Evolutionary conservation across 176 grass and related monocot species (phyloP).

Genomic region (Musa beccarii): DNA sequence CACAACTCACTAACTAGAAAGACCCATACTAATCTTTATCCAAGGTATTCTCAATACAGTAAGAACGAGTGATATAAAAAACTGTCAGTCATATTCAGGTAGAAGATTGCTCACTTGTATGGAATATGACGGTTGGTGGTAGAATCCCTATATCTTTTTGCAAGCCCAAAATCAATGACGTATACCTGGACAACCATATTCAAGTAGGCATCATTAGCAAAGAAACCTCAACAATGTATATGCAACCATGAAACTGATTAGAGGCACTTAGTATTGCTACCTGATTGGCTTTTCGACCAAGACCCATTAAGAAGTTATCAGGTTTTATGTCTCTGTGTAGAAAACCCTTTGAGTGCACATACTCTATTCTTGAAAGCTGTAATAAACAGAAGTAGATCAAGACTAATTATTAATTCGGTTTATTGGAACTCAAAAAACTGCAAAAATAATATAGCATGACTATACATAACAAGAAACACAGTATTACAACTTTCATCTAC

Average conservation of each 20-base stretch:
- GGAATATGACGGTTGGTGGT: constrained; percentile 84
- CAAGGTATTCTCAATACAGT: neutral
- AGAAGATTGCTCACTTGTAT: constrained; percentile 37
- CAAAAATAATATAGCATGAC: neutral
- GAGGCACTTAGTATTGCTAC: constrained; percentile 12
- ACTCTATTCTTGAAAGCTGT: constrained; percentile 74
- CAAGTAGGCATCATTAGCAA: constrained; percentile 12
- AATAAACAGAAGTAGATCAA: neutral
- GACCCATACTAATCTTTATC: neutral
- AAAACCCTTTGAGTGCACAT: constrained; percentile 70
- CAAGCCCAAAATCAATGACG: constrained; percentile 95
- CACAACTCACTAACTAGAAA: neutral
- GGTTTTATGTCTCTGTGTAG: constrained; percentile 79
- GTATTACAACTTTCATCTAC: too few species aligned
- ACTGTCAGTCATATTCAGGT: constrained; percentile 7
- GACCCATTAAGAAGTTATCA: constrained; percentile 80
- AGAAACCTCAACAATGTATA: constrained; percentile 4
- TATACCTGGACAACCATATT: constrained; percentile 54
- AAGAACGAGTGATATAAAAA: neutral
- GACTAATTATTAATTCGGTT: neutral
- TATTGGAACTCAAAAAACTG: neutral
- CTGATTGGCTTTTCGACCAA: constrained; percentile 78
- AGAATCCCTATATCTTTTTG: constrained; percentile 84
- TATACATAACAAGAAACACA: neutral
- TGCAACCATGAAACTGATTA: neutral